Evolutionary conservation across 2,329 filamentous ascomycete genomes (phyloP).

Genomic region (Phaeosphaeriaceae sp.): DNA sequence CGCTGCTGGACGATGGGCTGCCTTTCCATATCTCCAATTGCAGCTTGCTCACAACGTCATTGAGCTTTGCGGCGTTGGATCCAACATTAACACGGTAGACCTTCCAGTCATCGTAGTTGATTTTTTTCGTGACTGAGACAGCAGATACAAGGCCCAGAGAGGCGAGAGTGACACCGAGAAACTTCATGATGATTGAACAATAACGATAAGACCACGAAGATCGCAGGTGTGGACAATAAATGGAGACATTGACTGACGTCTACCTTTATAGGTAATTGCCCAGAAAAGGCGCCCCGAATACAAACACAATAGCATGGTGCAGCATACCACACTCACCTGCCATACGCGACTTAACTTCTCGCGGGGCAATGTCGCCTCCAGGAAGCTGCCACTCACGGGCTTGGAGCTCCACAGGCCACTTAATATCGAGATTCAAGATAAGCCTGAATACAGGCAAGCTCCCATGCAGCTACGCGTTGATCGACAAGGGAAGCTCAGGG

Average conservation of each 20-base stretch:
- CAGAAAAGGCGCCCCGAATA: background rate
- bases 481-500: slow-evolving; percentile 14
- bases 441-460: slow-evolving; percentile 14
- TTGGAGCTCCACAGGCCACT: slow-evolving; percentile 20
- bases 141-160: slow-evolving; percentile 42
- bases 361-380: slow-evolving; percentile 29
- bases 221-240: slow-evolving; percentile 4
- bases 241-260: background rate
- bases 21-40: slow-evolving; percentile 45
- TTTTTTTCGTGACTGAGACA: slow-evolving; percentile 35
- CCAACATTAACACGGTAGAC: slow-evolving; percentile 46
- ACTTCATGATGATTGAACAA: slow-evolving; percentile 35
- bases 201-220: slow-evolving; percentile 5
- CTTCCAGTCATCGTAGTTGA: slow-evolving; percentile 46
- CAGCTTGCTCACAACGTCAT: slow-evolving; percentile 38
- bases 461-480: slow-evolving; percentile 17
- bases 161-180: slow-evolving; percentile 36
- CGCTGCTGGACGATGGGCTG: slow-evolving; percentile 37
- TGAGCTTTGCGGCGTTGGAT: slow-evolving; percentile 33
- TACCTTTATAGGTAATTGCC: slow-evolving; percentile 13
- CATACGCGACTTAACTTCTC: slow-evolving; percentile 29
- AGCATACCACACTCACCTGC: slow-evolving; percentile 31
- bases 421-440: slow-evolving; percentile 35
- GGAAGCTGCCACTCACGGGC: slow-evolving; percentile 27
- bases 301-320: slow-evolving; percentile 1